These are phyloP conservation scores for Diospyros kaki DNA, from an alignment of 148 eudicot genomes.

Conservation along the genomic window DNA sequence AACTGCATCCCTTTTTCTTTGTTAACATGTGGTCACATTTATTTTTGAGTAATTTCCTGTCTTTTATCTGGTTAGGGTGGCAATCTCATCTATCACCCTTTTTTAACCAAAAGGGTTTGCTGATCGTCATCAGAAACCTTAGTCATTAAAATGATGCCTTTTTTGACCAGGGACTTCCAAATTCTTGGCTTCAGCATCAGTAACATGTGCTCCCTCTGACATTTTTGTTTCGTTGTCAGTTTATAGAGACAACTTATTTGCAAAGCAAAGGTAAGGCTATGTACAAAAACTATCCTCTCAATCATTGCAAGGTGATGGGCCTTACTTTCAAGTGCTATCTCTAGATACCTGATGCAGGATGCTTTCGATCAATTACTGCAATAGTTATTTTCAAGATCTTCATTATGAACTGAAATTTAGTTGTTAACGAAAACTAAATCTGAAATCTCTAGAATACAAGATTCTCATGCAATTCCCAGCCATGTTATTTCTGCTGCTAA, in stretches of 20 bases:
- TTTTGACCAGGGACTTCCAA: not conserved
- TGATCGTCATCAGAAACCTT: not conserved
- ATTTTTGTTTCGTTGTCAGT: not conserved
- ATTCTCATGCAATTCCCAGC: not conserved
- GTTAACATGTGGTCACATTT: not conserved
- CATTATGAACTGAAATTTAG: not conserved
- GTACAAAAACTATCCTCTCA: too few relatives aligned
- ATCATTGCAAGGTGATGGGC: not conserved
- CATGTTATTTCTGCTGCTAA: not conserved
- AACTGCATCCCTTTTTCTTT: too few relatives aligned
- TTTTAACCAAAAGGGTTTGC: not conserved
- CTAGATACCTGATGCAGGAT: not conserved
- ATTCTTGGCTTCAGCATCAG: not conserved
- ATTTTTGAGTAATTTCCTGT: not conserved
- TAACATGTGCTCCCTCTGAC: not conserved
- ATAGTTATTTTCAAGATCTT: not conserved
- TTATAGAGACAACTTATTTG: not conserved
- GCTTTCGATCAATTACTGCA: not conserved
- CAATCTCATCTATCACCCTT: not conserved
- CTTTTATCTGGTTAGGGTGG: not conserved
- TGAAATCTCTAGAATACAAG: too few relatives aligned
- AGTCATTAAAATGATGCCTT: not conserved
- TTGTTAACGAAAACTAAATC: not conserved
- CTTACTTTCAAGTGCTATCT: not conserved
- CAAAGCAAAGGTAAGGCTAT: not conserved